Evolutionary conservation across 2,329 filamentous ascomycete species (phyloP).

Genomic region (Aspergillus fructus): DNA sequence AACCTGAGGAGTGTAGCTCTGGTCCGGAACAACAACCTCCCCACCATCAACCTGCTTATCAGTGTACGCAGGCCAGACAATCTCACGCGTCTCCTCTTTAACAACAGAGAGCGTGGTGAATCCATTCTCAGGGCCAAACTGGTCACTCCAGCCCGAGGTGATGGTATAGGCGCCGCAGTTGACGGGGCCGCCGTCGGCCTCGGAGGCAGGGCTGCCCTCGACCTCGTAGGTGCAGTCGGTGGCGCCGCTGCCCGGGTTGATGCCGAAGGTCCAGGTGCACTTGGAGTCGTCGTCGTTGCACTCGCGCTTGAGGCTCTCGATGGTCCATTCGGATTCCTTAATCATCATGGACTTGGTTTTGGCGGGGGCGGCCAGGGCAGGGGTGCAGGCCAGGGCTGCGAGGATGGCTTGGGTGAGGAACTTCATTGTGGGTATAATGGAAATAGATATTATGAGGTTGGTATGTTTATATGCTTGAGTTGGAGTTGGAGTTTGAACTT

Average conservation of each 20-base stretch:
- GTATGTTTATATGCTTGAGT: no score
- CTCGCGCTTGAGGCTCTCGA: background rate
- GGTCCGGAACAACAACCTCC: background rate
- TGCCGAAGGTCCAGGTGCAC: constrained; percentile 9
- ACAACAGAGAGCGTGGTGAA: constrained; percentile 2
- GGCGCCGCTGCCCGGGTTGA: background rate
- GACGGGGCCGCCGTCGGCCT: background rate
- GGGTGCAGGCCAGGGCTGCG: background rate
- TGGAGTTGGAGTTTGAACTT: no score
- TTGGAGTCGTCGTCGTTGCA: constrained; percentile 1
- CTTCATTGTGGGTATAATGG: background rate
- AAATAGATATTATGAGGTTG: no score
- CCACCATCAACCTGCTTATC: constrained; percentile 1
- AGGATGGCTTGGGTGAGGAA: background rate
- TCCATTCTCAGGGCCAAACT: background rate
- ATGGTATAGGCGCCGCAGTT: background rate
- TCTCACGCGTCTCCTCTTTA: background rate
- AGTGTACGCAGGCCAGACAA: constrained; percentile 4
- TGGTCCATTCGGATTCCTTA: background rate
- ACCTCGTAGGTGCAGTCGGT: constrained; percentile 1
- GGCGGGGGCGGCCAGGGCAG: background rate
- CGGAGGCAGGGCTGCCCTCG: background rate
- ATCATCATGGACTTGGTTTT: constrained; percentile 5
- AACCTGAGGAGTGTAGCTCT: constrained; percentile 1
- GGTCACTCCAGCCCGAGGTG: constrained; percentile 4